phyloP scores from a whole-genome alignment of 805 yeast genomes.

The Ogataea chonburiensis region DNA sequence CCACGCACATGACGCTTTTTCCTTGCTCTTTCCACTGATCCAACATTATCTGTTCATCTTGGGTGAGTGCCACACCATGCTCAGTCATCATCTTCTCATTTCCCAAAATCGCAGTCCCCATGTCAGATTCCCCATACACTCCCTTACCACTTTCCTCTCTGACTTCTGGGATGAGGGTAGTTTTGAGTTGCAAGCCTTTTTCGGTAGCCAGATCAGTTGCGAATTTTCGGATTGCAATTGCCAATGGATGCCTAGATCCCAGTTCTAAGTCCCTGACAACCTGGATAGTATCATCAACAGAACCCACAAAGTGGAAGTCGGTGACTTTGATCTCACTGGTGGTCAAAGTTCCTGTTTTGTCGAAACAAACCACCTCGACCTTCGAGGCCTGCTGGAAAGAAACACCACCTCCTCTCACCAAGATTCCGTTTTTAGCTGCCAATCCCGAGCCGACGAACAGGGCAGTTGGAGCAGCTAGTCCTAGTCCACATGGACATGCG shows the following conservation, averaged over 20 bases:
- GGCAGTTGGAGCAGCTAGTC: constrained; percentile 84
- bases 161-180: constrained; percentile 44
- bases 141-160: constrained; percentile 64
- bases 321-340: constrained; percentile 57
- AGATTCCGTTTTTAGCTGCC: constrained; percentile 73
- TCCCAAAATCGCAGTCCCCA: constrained; percentile 46
- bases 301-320: constrained; percentile 39
- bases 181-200: constrained; percentile 21
- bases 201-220: constrained; percentile 26
- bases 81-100: constrained; percentile 60
- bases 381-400: constrained; percentile 77
- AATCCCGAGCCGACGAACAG: constrained; percentile 75
- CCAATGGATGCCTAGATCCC: constrained; percentile 68
- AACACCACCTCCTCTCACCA: constrained; percentile 79
- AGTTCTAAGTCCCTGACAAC: constrained; percentile 57
- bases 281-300: constrained; percentile 39
- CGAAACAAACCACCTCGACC: constrained; percentile 66
- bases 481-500: constrained; percentile 86
- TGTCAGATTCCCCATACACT: constrained; percentile 42
- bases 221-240: constrained; percentile 51
- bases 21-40: constrained; percentile 60
- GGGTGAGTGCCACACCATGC: constrained; percentile 38
- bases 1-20: constrained; percentile 61
- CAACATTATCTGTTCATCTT: constrained; percentile 36
- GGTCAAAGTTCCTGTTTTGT: constrained; percentile 78